These are phyloP conservation scores for Globisporangium nodosum DNA, from an alignment of 352 stramenopile species.

Conservation along the genomic window DNA sequence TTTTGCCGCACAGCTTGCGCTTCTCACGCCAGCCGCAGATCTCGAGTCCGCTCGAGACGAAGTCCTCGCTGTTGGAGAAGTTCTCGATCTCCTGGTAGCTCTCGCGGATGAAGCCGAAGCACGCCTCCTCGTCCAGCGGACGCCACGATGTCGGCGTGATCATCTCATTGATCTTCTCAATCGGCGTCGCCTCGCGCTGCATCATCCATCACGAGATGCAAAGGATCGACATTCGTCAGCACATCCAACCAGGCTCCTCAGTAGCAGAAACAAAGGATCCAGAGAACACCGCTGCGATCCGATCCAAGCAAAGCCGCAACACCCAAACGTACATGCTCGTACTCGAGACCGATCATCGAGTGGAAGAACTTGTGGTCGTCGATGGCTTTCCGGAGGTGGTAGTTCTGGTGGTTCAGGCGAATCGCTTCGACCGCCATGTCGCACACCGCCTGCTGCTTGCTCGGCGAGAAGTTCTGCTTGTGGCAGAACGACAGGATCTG, in stretches of 20 bases:
- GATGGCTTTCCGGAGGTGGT: slow-evolving; percentile 34
- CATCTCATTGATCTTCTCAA: slow-evolving; percentile 18
- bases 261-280: too few relatives aligned
- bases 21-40: slow-evolving; percentile 59
- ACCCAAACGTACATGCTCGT: slow-evolving; percentile 36
- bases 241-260: not conserved
- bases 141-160: slow-evolving; percentile 26
- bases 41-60: slow-evolving; percentile 42
- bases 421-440: slow-evolving; percentile 37
- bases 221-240: not conserved
- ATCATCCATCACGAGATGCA: not conserved
- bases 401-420: slow-evolving; percentile 46
- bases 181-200: slow-evolving; percentile 29
- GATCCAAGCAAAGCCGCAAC: not conserved
- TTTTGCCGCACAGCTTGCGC: slow-evolving; percentile 45
- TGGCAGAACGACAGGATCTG: slow-evolving; percentile 31
- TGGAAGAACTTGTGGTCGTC: slow-evolving; percentile 57
- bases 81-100: slow-evolving; percentile 44
- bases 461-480: slow-evolving; percentile 4
- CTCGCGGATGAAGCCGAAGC: slow-evolving; percentile 40
- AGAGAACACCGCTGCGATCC: too few relatives aligned
- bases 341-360: slow-evolving; percentile 54
- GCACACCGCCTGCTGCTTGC: slow-evolving; percentile 24
- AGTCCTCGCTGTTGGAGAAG: slow-evolving; percentile 43
- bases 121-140: slow-evolving; percentile 30